Conservation (phyloP, 73 alveolate genomes). For the Paramecium primaurelia region DNA sequence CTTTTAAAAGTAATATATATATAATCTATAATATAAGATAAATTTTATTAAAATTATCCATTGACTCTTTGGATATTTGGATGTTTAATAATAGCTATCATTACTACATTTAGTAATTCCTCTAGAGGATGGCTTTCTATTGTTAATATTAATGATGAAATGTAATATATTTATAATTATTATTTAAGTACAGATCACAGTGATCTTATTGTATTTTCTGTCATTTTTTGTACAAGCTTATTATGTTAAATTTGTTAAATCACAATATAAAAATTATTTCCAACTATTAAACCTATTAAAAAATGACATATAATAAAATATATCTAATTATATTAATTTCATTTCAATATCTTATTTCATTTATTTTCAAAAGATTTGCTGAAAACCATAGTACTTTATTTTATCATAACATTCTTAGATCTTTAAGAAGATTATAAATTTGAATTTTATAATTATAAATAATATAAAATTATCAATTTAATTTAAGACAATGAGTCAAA, state of each 20-base stretch:
- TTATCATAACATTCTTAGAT: too few relatives aligned
- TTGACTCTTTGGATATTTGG: neutral
- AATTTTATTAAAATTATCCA: neutral
- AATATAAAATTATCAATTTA: too few relatives aligned
- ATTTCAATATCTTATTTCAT: too few relatives aligned
- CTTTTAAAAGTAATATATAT: neutral
- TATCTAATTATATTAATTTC: neutral
- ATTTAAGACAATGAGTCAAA: too few relatives aligned
- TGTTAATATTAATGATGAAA: neutral
- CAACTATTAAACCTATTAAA: neutral
- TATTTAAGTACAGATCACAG: neutral
- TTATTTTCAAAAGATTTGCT: too few relatives aligned
- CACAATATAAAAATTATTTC: neutral
- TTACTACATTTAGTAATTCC: neutral
- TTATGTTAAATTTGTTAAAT: neutral
- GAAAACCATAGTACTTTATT: too few relatives aligned
- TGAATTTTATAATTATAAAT: too few relatives aligned
- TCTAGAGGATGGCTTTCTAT: neutral
- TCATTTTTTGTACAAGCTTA: neutral
- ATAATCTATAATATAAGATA: neutral
- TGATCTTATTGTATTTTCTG: neutral
- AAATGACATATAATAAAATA: neutral
- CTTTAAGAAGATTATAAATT: too few relatives aligned
- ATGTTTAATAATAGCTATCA: neutral
- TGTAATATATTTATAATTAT: neutral